Percentiles rank a stretch among this genome's conserved stretches.
These are phyloP conservation scores for Cornus florida DNA, from an alignment of 148 eudicot genomes.

Conservation along the genomic window DNA sequence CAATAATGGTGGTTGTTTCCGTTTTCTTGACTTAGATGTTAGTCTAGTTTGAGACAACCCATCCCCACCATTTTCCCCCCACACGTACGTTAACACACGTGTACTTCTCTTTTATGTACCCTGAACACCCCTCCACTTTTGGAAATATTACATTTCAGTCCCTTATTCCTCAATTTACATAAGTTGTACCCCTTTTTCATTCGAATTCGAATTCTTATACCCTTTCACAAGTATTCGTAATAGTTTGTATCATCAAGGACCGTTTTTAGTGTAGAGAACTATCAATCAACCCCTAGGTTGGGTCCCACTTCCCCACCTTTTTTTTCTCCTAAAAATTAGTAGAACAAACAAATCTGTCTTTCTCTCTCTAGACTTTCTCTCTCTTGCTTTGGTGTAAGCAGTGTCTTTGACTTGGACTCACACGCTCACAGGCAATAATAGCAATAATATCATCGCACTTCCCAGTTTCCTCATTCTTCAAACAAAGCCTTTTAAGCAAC, in stretches of 20 bases:
- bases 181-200: background rate
- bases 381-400: background rate
- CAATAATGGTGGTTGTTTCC: too few relatives aligned
- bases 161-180: too few relatives aligned
- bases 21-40: too few relatives aligned
- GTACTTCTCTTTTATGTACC: background rate
- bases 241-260: background rate
- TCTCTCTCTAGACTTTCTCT: background rate
- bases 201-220: background rate
- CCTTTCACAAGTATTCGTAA: background rate
- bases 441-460: background rate
- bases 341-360: background rate
- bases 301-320: background rate
- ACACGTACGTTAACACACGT: background rate
- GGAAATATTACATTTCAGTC: background rate
- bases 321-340: background rate
- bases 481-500: background rate
- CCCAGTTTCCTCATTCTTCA: background rate
- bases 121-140: background rate
- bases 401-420: conserved; percentile 14
- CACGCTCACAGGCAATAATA: background rate
- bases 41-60: too few relatives aligned
- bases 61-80: too few relatives aligned
- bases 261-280: background rate
- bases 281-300: background rate